Evolutionary conservation across 805 yeast species (phyloP), one percentile per base, ranked within the genome.

Genomic region (Kockiozyma suomiensis): DNA sequence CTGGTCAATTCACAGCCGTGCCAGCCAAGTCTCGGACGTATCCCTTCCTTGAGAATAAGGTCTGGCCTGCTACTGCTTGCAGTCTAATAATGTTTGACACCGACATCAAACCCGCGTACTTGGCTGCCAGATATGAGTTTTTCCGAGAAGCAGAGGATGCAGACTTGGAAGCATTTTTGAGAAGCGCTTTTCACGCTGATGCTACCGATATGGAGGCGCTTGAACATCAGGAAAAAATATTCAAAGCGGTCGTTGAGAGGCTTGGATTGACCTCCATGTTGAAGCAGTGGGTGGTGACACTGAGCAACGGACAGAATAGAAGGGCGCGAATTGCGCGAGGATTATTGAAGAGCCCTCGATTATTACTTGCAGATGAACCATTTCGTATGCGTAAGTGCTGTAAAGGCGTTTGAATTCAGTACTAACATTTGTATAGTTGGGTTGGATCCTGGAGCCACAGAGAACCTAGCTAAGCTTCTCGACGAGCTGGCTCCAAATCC

Each of bases 301-400:
- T 94, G 46, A 88, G 96, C 72, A 94, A 94, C 72, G 99, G 99
- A 0, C 99, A 94, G 73, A 85, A 88, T 72, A 80, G 99, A 67
- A 78, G 99, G 52, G 96, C 97, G 0, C 79, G 97, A 62, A 75
- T 94, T 28, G 98, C 97, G 0, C 81, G 82, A 61, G 84, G 91
- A 0, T 68, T 94, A 45, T 79, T 90, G 56, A 76, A 78, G 47
- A 75, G 81, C 35, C 96, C 97, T 0, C 76, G 78, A 46, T 65
- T 91, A 32, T 74, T 91, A 54, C 71, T 93, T 3, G 79, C 93
- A 19, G 98, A 94, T 72, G 98, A 94, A 69, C 97, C 97, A 8
- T 93, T 91, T 68, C 73, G 66, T 62, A 48, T n/a, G 66, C 41
- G 6, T 19, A 17, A 4, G 4, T 33, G 25, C 15, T n/a, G 15